phyloP scores from a whole-genome alignment of 2,329 filamentous ascomycete genomes.

The Graphiopsis chlorocephala region DNA sequence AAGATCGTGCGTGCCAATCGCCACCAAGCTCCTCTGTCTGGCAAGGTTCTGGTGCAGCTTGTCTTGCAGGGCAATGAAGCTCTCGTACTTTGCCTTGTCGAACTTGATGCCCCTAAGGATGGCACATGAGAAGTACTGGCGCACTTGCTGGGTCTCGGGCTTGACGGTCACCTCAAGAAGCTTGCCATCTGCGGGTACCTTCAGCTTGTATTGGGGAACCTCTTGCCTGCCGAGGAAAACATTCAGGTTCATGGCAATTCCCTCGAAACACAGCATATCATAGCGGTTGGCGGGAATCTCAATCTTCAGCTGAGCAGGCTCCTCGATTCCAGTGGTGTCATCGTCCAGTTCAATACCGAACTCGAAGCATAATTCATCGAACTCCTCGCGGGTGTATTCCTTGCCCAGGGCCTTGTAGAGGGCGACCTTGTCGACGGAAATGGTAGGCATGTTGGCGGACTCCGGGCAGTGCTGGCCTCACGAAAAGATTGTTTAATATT shows the following conservation, averaged over 20 bases:
- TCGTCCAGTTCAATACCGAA: conserved; percentile 98
- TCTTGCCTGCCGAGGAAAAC: conserved; percentile 79
- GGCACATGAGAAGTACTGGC: conserved; percentile 84
- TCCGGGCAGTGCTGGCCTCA: conserved; percentile 5
- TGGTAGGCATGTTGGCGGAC: conserved; percentile 79
- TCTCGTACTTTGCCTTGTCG: conserved; percentile 86
- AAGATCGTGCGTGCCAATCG: conserved; percentile 94
- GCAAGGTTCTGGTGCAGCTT: conserved; percentile 97
- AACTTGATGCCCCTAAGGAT: conserved; percentile 90
- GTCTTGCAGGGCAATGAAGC: conserved; percentile 96
- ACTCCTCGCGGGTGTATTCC: conserved; percentile 89
- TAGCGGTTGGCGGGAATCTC: conserved; percentile 91
- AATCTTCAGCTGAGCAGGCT: conserved; percentile 92
- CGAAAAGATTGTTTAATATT: background rate
- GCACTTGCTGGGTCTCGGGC: conserved; percentile 66
- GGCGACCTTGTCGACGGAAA: conserved; percentile 91
- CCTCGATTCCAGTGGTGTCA: conserved; percentile 80
- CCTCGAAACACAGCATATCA: conserved; percentile 96
- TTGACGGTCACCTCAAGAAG: conserved; percentile 75
- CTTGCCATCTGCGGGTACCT: conserved; percentile 68
- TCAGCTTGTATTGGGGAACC: conserved; percentile 76
- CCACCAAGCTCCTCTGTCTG: conserved; percentile 87
- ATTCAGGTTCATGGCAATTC: conserved; percentile 91
- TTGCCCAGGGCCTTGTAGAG: conserved; percentile 90
- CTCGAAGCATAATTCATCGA: conserved; percentile 97